These are phyloP conservation scores for Umbelopsis isabellina DNA, from an alignment of 192 early-diverging fungal species.

Conservation along the genomic window DNA sequence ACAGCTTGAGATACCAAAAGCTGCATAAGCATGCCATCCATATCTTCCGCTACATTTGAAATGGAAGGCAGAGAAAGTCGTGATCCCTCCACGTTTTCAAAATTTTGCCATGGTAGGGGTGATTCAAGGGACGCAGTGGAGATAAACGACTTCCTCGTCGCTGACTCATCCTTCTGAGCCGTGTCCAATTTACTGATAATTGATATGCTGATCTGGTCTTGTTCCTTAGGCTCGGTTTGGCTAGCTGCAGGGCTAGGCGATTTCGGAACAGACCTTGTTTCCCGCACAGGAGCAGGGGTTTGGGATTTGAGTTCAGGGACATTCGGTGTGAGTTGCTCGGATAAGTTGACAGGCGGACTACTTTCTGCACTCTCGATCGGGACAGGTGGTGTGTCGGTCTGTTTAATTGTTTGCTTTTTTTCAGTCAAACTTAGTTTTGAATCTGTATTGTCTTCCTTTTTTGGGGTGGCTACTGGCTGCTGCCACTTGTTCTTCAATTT, in stretches of 20 bases:
- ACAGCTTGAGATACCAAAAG: constrained; percentile 56
- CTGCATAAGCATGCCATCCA: constrained; percentile 31
- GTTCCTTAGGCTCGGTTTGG: too few relatives aligned
- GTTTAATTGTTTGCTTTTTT: constrained; percentile 2
- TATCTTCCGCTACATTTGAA: neutral
- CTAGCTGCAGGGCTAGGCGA: too few relatives aligned
- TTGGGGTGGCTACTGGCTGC: neutral
- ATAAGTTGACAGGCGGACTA: too few relatives aligned
- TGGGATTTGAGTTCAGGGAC: neutral
- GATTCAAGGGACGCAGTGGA: neutral
- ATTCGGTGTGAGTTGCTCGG: neutral
- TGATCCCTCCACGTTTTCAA: neutral
- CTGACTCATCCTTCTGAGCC: neutral
- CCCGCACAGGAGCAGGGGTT: neutral
- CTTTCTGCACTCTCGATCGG: too few relatives aligned
- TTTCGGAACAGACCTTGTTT: too few relatives aligned
- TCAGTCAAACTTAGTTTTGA: neutral
- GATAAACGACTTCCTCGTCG: neutral
- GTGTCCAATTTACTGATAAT: neutral
- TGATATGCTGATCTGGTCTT: neutral
- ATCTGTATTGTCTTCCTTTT: neutral
- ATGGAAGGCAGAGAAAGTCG: neutral
- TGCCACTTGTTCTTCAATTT: constrained; percentile 13
- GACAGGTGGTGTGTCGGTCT: neutral
- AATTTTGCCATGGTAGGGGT: constrained; percentile 7